A percentile compares a stretch with the other conserved stretches of the same genome.
These are phyloP conservation scores for Tulasnella calospora DNA, from an alignment of 768 basidiomycete genomes.

Conservation along the genomic window DNA sequence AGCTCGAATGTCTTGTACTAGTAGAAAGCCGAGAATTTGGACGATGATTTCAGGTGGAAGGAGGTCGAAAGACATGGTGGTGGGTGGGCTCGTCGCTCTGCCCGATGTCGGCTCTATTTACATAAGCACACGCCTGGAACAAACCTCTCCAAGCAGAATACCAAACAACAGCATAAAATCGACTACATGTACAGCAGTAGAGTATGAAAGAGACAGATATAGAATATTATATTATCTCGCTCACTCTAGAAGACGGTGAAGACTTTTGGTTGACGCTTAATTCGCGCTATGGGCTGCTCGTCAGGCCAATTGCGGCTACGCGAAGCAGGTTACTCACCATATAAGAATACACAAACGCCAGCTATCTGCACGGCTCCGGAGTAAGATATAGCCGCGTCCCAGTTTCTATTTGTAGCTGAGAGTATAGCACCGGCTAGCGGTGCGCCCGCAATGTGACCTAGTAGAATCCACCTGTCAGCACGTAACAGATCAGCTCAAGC, in stretches of 20 bases:
- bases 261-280: conserved; percentile 22
- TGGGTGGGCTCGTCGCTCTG: too few species aligned
- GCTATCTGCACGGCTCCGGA: conserved; percentile 35
- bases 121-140: too few species aligned
- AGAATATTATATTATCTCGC: neutral
- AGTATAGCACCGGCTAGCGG: conserved; percentile 38
- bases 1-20: conserved; percentile 42
- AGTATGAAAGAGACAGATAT: neutral
- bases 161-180: neutral
- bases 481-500: neutral
- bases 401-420: conserved; percentile 34
- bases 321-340: conserved; percentile 30
- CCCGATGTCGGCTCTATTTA: too few species aligned
- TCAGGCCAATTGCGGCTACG: neutral
- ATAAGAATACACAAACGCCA: conserved; percentile 35
- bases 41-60: conserved; percentile 58
- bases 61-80: conserved; percentile 36
- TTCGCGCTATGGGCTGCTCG: conserved; percentile 10
- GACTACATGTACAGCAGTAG: neutral
- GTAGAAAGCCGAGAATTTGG: conserved; percentile 47
- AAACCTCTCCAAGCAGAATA: too few species aligned
- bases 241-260: conserved; percentile 11
- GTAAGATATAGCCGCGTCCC: conserved; percentile 36
- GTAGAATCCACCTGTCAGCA: neutral
- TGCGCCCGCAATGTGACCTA: conserved; percentile 35